These are phyloP conservation scores for Solanum commersonii DNA, from an alignment of 257 asterid species.

Conservation along the genomic window DNA sequence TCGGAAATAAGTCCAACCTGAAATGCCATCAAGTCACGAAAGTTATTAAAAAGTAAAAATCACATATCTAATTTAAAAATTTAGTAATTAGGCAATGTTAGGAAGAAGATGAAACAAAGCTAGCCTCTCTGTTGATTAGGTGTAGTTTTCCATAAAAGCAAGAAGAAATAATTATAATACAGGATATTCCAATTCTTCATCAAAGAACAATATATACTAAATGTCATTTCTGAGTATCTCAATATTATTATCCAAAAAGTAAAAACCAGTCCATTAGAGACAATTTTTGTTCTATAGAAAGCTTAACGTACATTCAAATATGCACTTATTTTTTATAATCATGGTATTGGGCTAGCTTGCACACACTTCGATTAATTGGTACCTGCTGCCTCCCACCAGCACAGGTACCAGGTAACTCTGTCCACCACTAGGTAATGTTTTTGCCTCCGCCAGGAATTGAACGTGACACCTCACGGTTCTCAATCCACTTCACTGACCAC, in stretches of 20 bases:
- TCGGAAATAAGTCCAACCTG: constrained; percentile 96
- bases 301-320: not conserved
- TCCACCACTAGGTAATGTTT: not conserved
- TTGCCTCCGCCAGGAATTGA: not conserved
- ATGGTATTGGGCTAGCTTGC: not conserved
- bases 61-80: not conserved
- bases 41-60: not conserved
- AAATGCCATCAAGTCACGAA: constrained; percentile 1
- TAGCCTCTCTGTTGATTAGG: not conserved
- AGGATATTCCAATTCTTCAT: not conserved
- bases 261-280: not conserved
- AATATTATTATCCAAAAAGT: not conserved
- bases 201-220: not conserved
- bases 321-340: not conserved
- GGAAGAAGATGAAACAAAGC: not conserved
- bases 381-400: not conserved
- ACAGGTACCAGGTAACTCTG: not conserved
- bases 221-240: not conserved
- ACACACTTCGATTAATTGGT: not conserved
- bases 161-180: not conserved
- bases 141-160: not conserved
- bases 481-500: not conserved
- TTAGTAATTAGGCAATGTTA: not conserved
- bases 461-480: not conserved
- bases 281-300: not conserved